Percentiles rank a stretch among this genome's conserved stretches.
phyloP scores from a whole-genome alignment of 495 filamentous ascomycete species.

The Xylaria acuta region DNA sequence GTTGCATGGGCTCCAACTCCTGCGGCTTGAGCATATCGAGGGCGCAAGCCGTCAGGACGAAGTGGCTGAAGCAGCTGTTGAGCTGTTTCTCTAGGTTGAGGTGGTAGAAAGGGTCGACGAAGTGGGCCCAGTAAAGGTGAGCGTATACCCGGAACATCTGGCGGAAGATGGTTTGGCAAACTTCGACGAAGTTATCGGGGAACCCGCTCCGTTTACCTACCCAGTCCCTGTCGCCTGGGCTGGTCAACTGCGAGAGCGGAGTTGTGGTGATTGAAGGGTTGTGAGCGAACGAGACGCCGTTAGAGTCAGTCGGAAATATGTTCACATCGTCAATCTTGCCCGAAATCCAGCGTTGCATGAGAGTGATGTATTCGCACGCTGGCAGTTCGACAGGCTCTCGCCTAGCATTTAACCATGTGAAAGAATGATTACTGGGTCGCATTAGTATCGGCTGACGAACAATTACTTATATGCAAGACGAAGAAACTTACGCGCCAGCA shows the following conservation, averaged over 20 bases:
- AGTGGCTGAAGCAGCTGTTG: constrained; percentile 96
- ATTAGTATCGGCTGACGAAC: constrained; percentile 21
- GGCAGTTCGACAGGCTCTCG: constrained; percentile 72
- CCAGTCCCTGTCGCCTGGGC: constrained; percentile 70
- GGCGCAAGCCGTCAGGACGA: constrained; percentile 84
- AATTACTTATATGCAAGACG: background rate
- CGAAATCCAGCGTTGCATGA: constrained; percentile 92
- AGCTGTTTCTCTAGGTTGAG: constrained; percentile 82
- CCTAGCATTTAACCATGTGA: constrained; percentile 83
- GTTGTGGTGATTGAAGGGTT: constrained; percentile 63
- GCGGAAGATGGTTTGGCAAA: constrained; percentile 88
- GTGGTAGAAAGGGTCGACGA: constrained; percentile 81
- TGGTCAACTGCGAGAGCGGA: constrained; percentile 65
- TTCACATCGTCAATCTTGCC: constrained; percentile 86
- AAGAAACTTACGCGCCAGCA: constrained; percentile 76
- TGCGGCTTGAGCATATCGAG: constrained; percentile 81
- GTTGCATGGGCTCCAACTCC: constrained; percentile 93
- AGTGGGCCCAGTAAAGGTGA: constrained; percentile 87
- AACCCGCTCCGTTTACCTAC: constrained; percentile 88
- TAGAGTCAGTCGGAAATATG: constrained; percentile 82
- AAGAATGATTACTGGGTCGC: constrained; percentile 72
- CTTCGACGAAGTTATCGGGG: constrained; percentile 81
- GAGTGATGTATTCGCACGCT: constrained; percentile 84
- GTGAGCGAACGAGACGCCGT: constrained; percentile 61
- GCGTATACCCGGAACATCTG: constrained; percentile 98